These are phyloP conservation scores for Arthrocladium fulminans DNA, from an alignment of 2,329 filamentous ascomycete genomes.

Conservation along the genomic window DNA sequence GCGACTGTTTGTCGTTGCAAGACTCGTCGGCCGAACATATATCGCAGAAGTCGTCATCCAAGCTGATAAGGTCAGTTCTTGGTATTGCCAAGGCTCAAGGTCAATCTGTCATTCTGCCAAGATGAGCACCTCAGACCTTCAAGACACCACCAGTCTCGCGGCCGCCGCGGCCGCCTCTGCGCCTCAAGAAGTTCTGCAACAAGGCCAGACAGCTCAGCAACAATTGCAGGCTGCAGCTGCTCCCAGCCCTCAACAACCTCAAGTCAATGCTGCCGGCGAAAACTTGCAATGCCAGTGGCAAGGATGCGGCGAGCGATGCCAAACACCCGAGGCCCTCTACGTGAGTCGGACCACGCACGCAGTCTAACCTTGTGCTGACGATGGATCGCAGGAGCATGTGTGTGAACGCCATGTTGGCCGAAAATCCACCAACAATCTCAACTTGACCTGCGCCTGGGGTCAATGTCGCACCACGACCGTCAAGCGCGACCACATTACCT, in stretches of 20 bases:
- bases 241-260: conserved; percentile 12
- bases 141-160: conserved; percentile 14
- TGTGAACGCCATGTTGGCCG: conserved; percentile 97
- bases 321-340: conserved; percentile 53
- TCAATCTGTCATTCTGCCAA: conserved; percentile 6
- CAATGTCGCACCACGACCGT: conserved; percentile 92
- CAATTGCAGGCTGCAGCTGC: conserved; percentile 15
- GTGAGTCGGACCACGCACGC: conserved; percentile 33
- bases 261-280: conserved; percentile 26
- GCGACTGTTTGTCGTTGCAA: background rate
- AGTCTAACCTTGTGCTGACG: conserved; percentile 11
- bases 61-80: conserved; percentile 2
- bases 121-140: conserved; percentile 14
- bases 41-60: background rate
- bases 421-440: conserved; percentile 98
- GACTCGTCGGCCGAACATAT: conserved; percentile 3
- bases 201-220: conserved; percentile 15
- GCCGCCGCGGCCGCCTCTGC: conserved; percentile 11
- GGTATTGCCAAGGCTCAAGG: conserved; percentile 7
- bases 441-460: conserved; percentile 94
- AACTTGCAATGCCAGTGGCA: conserved; percentile 52
- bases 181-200: conserved; percentile 16
- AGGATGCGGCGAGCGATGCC: conserved; percentile 51
- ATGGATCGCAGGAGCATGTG: conserved; percentile 68
- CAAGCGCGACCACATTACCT: conserved; percentile 98